Evolutionary conservation across 306 rosid genomes (phyloP), one percentile per base, ranked within the genome.

Genomic region (Vicia villosa): DNA sequence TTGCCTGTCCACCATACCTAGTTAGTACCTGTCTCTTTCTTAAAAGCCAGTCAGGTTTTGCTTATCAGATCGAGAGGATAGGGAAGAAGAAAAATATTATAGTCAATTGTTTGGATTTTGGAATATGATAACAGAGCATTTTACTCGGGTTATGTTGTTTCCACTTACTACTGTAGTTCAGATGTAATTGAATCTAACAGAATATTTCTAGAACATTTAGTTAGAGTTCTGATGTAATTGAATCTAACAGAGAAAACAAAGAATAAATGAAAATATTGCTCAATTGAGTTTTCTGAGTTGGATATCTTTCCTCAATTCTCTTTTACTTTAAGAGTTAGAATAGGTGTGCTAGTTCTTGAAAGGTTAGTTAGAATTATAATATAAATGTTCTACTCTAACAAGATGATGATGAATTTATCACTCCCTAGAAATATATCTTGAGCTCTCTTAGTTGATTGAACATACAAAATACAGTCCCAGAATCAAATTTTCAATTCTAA

Each of bases 171-270:
- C 52, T n/a, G 52, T 15, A 46, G 4, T 46, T 46, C 11, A 46
- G 4, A 15, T 46, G n/a, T n/a, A n/a, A n/a, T n/a, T n/a, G n/a
- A n/a, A n/a, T n/a, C n/a, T n/a, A n/a, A n/a, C n/a, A n/a, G 20
- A 6, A 46, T 15, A 6, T n/a, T n/a, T 8, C 52, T 46, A 6
- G 20, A 46, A 5, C 10, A 16, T 46, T 15, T 46, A 46, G 21
- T 46, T n/a, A 46, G 51, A 46, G 17, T 46, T 15, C 20, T 6
- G 52, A 15, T 46, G 52, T 15, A 46, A 46, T 46, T 46, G 52
- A 46, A 46, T 46, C 52, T 50, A 50, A 50, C 56, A 50, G 56
- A 49, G 55, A 49, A 49, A 49, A 49, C 56, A 17, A 9, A 49
- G 56, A 19, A 49, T 49, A 17, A 50, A 11, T 16, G 26, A 19